Evolutionary conservation across 2,329 filamentous ascomycete species (phyloP).

Genomic region (Sphaceloma murrayae): DNA sequence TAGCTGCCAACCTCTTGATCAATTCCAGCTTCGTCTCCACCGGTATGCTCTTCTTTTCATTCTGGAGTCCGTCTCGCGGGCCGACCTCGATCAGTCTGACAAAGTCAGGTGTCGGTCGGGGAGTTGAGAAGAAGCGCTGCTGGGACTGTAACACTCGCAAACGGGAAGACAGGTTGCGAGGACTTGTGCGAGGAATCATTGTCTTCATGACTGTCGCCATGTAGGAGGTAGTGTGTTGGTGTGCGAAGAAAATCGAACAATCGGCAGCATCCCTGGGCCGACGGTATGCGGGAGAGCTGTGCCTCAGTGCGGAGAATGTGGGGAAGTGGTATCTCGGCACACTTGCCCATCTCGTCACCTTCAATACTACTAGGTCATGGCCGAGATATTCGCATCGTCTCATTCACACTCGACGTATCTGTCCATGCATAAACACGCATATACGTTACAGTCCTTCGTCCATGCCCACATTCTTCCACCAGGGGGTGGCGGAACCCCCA

Average conservation of each 20-base stretch:
- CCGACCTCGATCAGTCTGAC: slow-evolving; percentile 70
- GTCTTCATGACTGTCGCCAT: slow-evolving; percentile 5
- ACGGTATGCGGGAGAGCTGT: slow-evolving; percentile 7
- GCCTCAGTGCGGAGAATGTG: slow-evolving; percentile 3
- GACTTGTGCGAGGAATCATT: slow-evolving; percentile 1
- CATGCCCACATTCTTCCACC: slow-evolving; percentile 43
- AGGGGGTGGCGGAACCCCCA: slow-evolving; percentile 24
- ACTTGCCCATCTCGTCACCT: not conserved
- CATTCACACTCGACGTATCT: not conserved
- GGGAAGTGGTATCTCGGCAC: slow-evolving; percentile 4
- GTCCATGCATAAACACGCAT: not conserved
- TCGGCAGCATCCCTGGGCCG: not conserved
- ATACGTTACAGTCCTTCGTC: slow-evolving; percentile 36
- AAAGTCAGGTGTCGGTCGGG: slow-evolving; percentile 29
- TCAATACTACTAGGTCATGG: too few relatives aligned
- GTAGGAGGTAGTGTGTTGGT: too few relatives aligned
- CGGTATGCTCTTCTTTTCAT: slow-evolving; percentile 64
- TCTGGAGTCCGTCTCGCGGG: slow-evolving; percentile 77
- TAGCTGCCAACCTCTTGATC: slow-evolving; percentile 57
- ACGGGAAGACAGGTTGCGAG: slow-evolving; percentile 7
- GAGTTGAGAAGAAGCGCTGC: slow-evolving; percentile 23
- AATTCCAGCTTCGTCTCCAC: slow-evolving; percentile 66
- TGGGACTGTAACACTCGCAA: not conserved
- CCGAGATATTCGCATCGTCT: too few relatives aligned
- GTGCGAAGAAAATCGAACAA: not conserved